Evolutionary conservation across 352 stramenopile species (phyloP).

Genomic region (Phytophthora brassicae): DNA sequence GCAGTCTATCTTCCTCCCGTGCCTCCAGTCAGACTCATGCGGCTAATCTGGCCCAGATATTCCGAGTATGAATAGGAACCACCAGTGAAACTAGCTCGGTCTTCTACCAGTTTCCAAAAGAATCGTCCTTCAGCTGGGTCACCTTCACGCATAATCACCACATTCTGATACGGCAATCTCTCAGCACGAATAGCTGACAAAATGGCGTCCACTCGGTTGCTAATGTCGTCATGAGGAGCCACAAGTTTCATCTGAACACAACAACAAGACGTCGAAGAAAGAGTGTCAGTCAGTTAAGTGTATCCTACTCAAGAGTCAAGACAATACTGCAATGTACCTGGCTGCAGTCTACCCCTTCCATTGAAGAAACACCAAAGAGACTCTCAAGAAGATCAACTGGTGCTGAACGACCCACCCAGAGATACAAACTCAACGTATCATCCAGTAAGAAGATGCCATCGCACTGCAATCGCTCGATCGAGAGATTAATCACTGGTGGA

Average conservation of each 20-base stretch:
- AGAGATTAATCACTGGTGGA: slow-evolving; percentile 93
- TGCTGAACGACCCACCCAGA: slow-evolving; percentile 95
- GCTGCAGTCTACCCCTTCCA: slow-evolving; percentile 94
- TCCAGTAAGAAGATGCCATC: slow-evolving; percentile 97
- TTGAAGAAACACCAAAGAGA: slow-evolving; percentile 93
- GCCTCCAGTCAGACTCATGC: slow-evolving; percentile 58
- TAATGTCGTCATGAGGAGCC: slow-evolving; percentile 83
- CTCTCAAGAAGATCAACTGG: slow-evolving; percentile 86
- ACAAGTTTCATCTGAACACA: slow-evolving; percentile 66
- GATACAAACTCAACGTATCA: slow-evolving; percentile 94
- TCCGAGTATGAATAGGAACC: slow-evolving; percentile 98
- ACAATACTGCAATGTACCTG: slow-evolving; percentile 40
- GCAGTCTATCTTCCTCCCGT: slow-evolving; percentile 59
- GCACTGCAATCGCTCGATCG: slow-evolving; percentile 91
- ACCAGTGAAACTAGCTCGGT: slow-evolving; percentile 96
- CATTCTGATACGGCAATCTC: slow-evolving; percentile 74
- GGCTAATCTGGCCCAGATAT: slow-evolving; percentile 93
- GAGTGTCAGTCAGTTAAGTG: slow-evolving; percentile 21
- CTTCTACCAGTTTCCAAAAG: slow-evolving; percentile 98
- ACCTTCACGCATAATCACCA: slow-evolving; percentile 94
- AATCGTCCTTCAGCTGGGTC: slow-evolving; percentile 94
- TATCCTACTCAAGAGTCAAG: slow-evolving; percentile 1
- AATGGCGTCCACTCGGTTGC: slow-evolving; percentile 86
- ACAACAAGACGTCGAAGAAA: slow-evolving; percentile 11
- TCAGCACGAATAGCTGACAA: slow-evolving; percentile 89